Percentiles rank a stretch among this genome's conserved stretches.
Evolutionary conservation across 169 alveolate species (phyloP).

Genomic region (Plasmodium malariae): DNA sequence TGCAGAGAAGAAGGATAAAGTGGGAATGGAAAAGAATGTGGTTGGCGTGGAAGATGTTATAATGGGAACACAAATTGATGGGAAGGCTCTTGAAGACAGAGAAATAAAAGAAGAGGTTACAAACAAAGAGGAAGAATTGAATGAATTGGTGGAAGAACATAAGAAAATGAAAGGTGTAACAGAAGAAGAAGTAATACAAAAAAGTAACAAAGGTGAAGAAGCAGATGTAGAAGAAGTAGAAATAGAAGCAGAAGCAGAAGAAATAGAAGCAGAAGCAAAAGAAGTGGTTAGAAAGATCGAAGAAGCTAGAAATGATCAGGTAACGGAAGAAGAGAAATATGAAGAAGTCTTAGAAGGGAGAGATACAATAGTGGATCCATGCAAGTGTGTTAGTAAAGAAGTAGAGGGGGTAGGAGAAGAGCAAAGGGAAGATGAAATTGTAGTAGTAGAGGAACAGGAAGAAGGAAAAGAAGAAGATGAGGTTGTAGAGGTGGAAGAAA

Average conservation of each 20-base stretch:
- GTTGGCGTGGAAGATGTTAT: conserved; percentile 5
- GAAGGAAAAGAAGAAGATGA: neutral
- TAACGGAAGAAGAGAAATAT: neutral
- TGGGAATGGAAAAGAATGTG: conserved; percentile 37
- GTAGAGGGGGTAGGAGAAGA: no score
- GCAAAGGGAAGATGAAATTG: neutral
- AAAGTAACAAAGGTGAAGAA: neutral
- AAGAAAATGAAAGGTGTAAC: neutral
- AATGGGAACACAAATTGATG: neutral
- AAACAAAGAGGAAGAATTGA: neutral
- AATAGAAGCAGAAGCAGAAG: neutral
- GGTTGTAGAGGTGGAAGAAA: neutral
- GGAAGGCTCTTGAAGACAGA: neutral
- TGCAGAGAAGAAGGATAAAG: neutral
- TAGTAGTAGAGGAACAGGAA: neutral
- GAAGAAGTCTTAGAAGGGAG: no score
- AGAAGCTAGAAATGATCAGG: no score
- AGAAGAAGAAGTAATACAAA: neutral
- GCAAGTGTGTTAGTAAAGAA: no score
- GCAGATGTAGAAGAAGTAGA: neutral
- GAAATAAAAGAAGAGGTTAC: neutral
- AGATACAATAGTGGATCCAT: no score
- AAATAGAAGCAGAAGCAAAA: neutral
- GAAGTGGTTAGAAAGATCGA: neutral
- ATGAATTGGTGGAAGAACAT: neutral